phyloP scores from a whole-genome alignment of 139 green algal species.

The Coelastrella sp. region DNA sequence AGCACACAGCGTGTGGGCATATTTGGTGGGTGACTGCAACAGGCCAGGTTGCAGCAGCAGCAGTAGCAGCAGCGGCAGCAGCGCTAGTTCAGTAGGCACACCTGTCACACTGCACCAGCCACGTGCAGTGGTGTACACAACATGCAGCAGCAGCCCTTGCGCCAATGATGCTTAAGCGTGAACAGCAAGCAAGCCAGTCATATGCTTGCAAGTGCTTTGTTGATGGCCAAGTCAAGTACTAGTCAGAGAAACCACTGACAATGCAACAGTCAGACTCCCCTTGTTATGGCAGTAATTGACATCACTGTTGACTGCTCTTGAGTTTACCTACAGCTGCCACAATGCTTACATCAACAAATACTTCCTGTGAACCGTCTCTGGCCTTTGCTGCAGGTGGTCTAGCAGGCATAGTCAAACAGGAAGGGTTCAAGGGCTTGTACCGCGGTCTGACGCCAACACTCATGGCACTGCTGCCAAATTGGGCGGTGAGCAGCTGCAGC shows the following conservation, averaged over 20 bases:
- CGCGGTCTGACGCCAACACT: constrained; percentile 93
- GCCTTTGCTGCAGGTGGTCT: constrained; percentile 71
- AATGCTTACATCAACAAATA: too few relatives aligned
- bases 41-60: background rate
- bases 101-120: background rate
- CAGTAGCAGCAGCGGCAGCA: background rate
- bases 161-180: too few relatives aligned
- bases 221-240: constrained; percentile 15
- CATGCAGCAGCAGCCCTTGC: too few relatives aligned
- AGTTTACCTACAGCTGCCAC: too few relatives aligned
- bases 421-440: constrained; percentile 92
- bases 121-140: too few relatives aligned
- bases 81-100: background rate
- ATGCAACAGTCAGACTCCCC: too few relatives aligned
- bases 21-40: constrained; percentile 58
- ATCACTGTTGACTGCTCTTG: background rate
- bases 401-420: constrained; percentile 79
- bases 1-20: constrained; percentile 66
- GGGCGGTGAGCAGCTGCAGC: constrained; percentile 81
- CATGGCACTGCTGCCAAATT: constrained; percentile 97
- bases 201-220: background rate
- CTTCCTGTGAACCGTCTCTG: too few relatives aligned
- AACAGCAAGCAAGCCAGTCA: background rate
- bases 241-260: too few relatives aligned
- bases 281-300: background rate